Evolutionary conservation across 371 early-diverging fungal genomes (phyloP), one percentile per base, ranked within the genome.

Genomic region (Apophysomyces sp.): DNA sequence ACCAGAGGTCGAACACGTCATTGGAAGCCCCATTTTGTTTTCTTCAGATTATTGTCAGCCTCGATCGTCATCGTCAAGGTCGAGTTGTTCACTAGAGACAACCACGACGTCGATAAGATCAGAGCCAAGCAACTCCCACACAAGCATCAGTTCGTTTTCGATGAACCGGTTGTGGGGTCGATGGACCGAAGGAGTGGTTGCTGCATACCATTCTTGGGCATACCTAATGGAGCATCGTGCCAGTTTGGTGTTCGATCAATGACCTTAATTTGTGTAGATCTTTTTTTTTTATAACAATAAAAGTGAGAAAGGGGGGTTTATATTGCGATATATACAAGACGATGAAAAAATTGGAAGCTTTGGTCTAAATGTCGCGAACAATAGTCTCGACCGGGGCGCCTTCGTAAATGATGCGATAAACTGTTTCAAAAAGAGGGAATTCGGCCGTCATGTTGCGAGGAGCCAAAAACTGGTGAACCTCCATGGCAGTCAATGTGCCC

Each of bases 401-500:
- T 69, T 92, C 90, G 68, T 94, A 97, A 66, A 93, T 91, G 61
- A 98, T 94, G 51, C 86, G 76, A 81, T 98, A 96, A 11, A 98
- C 92, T 57, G 89, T 86, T 7, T 89, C 86, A 76, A 96, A 94
- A 26, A 97, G 73, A 8, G 96, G 97, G 78, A 94, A 96, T 76
- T 94, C 89, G 11, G 84, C 66, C 12, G 79, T 79, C 63, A 91
- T 70, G 7, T 86, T 77, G 44, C 86, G 76, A 55, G 80, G 74
- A 53, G 74, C 70, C 54, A 99, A 77, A 65, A 95, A 94, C 65
- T 88, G 71, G 76, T 94, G 81, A 26, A 98, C 89, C 72, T 98
- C 96, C 73, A 89, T 75, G 11, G 95, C 92, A 0, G 99, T 98
- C 36, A 92, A 76, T 7, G 96, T 93, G 52, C 99, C 99, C 75